Conservation (phyloP, 2,329 filamentous ascomycete species). For the Aspergillus clavatus region DNA sequence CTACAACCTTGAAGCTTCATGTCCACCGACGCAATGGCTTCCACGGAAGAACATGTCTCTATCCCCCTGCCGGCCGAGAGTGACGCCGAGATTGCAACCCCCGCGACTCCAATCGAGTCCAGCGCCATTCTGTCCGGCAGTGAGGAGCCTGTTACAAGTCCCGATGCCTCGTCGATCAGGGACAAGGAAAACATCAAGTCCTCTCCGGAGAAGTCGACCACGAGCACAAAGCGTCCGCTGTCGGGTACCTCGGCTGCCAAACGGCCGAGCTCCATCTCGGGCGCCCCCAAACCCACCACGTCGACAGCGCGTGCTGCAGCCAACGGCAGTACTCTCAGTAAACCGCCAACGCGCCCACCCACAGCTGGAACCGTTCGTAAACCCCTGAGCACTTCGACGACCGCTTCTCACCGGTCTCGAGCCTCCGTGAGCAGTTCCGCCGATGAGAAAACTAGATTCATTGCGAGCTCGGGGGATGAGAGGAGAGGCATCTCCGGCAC, state of each 20-base stretch:
- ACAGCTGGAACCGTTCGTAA: slow-evolving; percentile 32
- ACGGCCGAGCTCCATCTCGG: slow-evolving; percentile 33
- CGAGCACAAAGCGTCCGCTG: slow-evolving; percentile 31
- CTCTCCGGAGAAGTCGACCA: slow-evolving; percentile 30
- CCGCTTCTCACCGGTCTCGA: slow-evolving; percentile 38
- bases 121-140: slow-evolving; percentile 30
- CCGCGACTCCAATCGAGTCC: slow-evolving; percentile 33
- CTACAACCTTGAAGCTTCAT: too few relatives aligned
- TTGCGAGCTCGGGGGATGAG: slow-evolving; percentile 44
- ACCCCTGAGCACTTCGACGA: slow-evolving; percentile 33
- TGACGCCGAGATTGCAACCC: slow-evolving; percentile 28
- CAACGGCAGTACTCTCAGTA: slow-evolving; percentile 38
- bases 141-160: slow-evolving; percentile 32
- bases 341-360: slow-evolving; percentile 42
- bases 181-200: slow-evolving; percentile 30
- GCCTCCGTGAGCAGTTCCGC: slow-evolving; percentile 42
- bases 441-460: slow-evolving; percentile 39
- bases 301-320: slow-evolving; percentile 26
- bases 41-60: slow-evolving; percentile 31
- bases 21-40: slow-evolving; percentile 35
- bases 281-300: slow-evolving; percentile 26
- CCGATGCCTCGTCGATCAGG: slow-evolving; percentile 27
- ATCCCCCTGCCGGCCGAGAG: slow-evolving; percentile 21
- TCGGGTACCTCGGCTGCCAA: slow-evolving; percentile 33
- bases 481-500: slow-evolving; percentile 39